Percentiles rank a stretch among this genome's conserved stretches.
Conservation (phyloP, 2,329 filamentous ascomycete genomes). For the Parascedosporium putredinis region DNA sequence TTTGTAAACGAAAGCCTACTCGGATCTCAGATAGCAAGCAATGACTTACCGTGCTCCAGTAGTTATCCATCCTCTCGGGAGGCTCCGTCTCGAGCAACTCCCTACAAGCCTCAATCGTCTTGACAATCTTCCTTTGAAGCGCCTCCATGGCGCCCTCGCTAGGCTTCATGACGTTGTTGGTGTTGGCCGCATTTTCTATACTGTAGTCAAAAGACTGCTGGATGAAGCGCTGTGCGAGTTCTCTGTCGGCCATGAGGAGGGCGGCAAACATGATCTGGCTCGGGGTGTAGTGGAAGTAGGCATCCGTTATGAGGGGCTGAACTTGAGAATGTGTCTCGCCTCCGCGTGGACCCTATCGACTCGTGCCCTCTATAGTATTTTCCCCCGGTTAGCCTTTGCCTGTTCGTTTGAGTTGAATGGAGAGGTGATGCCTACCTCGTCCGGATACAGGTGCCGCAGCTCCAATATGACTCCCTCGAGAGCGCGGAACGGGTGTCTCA, state of each 20-base stretch:
- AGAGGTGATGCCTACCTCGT: constrained; percentile 33
- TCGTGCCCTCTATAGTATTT: constrained; percentile 22
- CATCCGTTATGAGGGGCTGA: constrained; percentile 81
- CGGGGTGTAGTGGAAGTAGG: constrained; percentile 93
- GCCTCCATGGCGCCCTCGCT: constrained; percentile 17
- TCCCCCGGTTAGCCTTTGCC: background rate
- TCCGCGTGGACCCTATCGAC: constrained; percentile 56
- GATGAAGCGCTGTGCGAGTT: constrained; percentile 34
- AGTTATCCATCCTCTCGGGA: constrained; percentile 42
- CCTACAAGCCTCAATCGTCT: constrained; percentile 38
- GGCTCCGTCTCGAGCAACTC: constrained; percentile 46
- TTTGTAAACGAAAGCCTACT: background rate
- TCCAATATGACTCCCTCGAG: constrained; percentile 83
- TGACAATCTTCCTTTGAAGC: constrained; percentile 37
- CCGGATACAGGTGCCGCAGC: constrained; percentile 55
- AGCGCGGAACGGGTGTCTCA: constrained; percentile 80
- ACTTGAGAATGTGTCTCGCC: constrained; percentile 65
- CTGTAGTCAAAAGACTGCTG: constrained; percentile 15
- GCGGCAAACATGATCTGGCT: constrained; percentile 88
- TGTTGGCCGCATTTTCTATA: constrained; percentile 17
- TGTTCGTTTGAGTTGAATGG: background rate
- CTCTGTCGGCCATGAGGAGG: constrained; percentile 62
- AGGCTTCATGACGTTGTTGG: constrained; percentile 16
- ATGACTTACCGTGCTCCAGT: constrained; percentile 39
- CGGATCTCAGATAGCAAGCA: background rate